Conservation (phyloP, 2,329 filamentous ascomycete genomes). For the Colletotrichum salicis region DNA sequence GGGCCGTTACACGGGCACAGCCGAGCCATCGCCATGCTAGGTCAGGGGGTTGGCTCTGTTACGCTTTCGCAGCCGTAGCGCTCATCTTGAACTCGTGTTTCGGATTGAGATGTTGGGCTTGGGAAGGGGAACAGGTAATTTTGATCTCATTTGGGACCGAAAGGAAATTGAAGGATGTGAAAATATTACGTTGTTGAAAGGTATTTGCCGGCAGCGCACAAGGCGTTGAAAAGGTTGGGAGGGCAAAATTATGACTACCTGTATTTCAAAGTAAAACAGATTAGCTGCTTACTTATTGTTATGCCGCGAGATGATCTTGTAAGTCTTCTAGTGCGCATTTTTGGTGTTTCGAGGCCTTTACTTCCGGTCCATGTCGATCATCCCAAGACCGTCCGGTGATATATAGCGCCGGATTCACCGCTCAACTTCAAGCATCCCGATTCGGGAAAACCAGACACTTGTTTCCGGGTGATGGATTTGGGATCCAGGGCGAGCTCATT, state of each 20-base stretch:
- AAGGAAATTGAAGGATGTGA: neutral
- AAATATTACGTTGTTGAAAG: neutral
- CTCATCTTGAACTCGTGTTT: neutral
- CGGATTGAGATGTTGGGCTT: neutral
- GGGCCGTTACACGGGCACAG: conserved; percentile 24
- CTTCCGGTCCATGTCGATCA: neutral
- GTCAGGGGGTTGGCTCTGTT: neutral
- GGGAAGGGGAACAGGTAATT: neutral
- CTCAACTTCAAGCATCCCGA: too few relatives aligned
- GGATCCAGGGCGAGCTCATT: too few relatives aligned
- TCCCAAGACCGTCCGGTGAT: neutral
- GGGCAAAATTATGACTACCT: neutral
- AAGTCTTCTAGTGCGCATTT: neutral
- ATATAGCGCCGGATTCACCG: too few relatives aligned
- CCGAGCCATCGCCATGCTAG: conserved; percentile 1
- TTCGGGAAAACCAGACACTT: too few relatives aligned
- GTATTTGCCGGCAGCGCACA: neutral
- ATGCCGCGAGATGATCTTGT: neutral
- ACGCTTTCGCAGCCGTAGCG: neutral
- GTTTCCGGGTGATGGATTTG: too few relatives aligned
- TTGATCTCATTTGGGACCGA: neutral
- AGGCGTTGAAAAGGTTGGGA: neutral
- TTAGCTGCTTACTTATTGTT: neutral
- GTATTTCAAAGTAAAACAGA: neutral
- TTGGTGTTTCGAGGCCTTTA: neutral